Evolutionary conservation across 2,329 filamentous ascomycete species (phyloP).

Genomic region (Fusarium longipes): DNA sequence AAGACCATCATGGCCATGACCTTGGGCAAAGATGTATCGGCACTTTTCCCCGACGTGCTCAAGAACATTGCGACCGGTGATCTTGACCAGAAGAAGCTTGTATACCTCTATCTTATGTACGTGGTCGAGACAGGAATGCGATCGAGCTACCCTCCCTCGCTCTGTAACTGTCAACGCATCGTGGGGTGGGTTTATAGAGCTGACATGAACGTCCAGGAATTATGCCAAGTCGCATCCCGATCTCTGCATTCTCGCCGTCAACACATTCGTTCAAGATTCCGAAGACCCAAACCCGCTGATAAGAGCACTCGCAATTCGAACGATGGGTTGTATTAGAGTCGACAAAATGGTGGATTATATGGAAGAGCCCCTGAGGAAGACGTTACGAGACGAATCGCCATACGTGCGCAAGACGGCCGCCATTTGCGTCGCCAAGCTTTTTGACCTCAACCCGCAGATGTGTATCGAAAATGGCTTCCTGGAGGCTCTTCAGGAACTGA

Average conservation of each 20-base stretch:
- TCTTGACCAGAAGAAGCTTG: conserved; percentile 98
- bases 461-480: conserved; percentile 98
- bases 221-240: conserved; percentile 99
- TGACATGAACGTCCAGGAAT: conserved; percentile 72
- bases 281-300: conserved; percentile 98
- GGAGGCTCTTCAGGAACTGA: conserved; percentile 92
- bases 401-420: conserved; percentile 98
- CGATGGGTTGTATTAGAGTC: conserved; percentile 98
- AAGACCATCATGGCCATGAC: conserved; percentile 99
- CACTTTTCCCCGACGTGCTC: conserved; percentile 94
- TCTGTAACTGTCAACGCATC: conserved; percentile 8
- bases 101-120: conserved; percentile 97
- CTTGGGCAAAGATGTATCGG: conserved; percentile 96
- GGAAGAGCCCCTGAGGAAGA: conserved; percentile 97
- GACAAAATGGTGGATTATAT: conserved; percentile 99
- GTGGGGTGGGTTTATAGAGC: conserved; percentile 10
- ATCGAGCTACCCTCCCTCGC: not conserved
- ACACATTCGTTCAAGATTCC: conserved; percentile 98
- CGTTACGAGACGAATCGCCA: conserved; percentile 93
- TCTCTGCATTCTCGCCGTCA: conserved; percentile 97
- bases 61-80: conserved; percentile 98
- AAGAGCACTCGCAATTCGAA: conserved; percentile 92
- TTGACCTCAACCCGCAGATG: conserved; percentile 91
- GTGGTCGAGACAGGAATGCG: conserved; percentile 47
- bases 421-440: conserved; percentile 97